Percentiles rank a stretch among this genome's conserved stretches.
phyloP scores from a whole-genome alignment of 2,329 filamentous ascomycete species.

The Colletotrichum zoysiae region DNA sequence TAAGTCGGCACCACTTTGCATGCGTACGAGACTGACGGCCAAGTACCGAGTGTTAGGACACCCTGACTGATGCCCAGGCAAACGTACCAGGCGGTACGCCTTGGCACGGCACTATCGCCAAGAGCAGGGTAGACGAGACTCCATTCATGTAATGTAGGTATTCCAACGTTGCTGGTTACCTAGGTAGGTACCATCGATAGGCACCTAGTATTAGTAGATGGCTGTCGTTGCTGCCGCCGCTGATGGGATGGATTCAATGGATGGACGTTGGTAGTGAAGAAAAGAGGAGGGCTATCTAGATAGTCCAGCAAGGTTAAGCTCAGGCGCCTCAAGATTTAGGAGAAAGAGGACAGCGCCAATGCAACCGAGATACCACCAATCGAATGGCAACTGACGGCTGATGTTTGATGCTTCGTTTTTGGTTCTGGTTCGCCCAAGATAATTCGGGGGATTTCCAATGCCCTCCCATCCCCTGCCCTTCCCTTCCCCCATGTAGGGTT shows the following conservation, averaged over 20 bases:
- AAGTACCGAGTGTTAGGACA: background rate
- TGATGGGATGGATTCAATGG: background rate
- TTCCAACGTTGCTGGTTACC: background rate
- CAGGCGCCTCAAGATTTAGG: background rate
- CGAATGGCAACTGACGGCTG: conserved; percentile 27
- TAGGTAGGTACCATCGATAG: too few species aligned
- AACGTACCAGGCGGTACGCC: background rate
- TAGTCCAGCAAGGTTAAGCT: conserved; percentile 21
- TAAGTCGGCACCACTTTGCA: background rate
- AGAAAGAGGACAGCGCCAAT: conserved; percentile 7
- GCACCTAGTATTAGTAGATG: background rate
- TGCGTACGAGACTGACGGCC: background rate
- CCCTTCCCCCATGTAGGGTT: background rate
- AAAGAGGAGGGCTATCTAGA: background rate
- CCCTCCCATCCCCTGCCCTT: too few species aligned
- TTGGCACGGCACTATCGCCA: background rate
- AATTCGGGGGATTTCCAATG: background rate
- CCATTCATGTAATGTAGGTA: background rate
- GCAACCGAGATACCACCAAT: background rate
- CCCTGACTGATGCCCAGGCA: background rate
- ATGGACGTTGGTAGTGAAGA: background rate
- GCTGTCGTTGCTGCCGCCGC: background rate
- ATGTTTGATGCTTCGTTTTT: conserved; percentile 22
- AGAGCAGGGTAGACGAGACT: background rate
- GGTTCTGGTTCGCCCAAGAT: background rate